These are phyloP conservation scores for Apophysomyces variabilis DNA, from an alignment of 371 early-diverging fungal species.

Conservation along the genomic window DNA sequence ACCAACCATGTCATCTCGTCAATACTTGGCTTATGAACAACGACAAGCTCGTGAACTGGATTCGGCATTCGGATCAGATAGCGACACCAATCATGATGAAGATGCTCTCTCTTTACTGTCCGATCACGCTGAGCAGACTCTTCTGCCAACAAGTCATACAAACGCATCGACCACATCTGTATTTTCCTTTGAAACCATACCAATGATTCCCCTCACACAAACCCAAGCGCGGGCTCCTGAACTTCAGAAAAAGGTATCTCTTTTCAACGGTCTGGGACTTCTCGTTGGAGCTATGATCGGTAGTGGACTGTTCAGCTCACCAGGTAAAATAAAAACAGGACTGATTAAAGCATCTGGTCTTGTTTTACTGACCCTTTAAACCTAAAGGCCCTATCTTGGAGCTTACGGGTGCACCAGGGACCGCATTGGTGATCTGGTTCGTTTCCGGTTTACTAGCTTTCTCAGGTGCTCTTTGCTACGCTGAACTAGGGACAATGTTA, in stretches of 20 bases:
- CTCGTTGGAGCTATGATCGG: slow-evolving; percentile 87
- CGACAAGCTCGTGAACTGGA: slow-evolving; percentile 27
- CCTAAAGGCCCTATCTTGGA: slow-evolving; percentile 68
- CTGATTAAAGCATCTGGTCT: slow-evolving; percentile 39
- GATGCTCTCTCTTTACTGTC: slow-evolving; percentile 33
- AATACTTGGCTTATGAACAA: slow-evolving; percentile 15
- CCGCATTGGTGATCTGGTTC: slow-evolving; percentile 80
- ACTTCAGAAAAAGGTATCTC: slow-evolving; percentile 69
- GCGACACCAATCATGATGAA: slow-evolving; percentile 36
- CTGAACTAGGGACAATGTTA: slow-evolving; percentile 87
- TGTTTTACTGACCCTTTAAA: background rate
- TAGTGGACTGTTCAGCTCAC: slow-evolving; percentile 87
- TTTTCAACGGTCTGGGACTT: slow-evolving; percentile 71
- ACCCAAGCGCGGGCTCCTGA: slow-evolving; percentile 58
- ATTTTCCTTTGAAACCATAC: slow-evolving; percentile 63
- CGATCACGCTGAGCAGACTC: slow-evolving; percentile 36
- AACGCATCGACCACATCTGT: slow-evolving; percentile 40
- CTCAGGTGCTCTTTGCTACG: slow-evolving; percentile 79
- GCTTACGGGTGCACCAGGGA: slow-evolving; percentile 70
- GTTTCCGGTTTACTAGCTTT: slow-evolving; percentile 77
- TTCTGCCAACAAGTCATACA: slow-evolving; percentile 43
- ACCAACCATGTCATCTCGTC: slow-evolving; percentile 9
- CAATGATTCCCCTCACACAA: slow-evolving; percentile 55
- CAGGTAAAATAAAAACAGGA: slow-evolving; percentile 47
- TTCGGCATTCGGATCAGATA: slow-evolving; percentile 26